Percentiles rank a stretch among this genome's conserved stretches.
phyloP scores from a whole-genome alignment of 352 stramenopile species.

The Phytophthora citricola region DNA sequence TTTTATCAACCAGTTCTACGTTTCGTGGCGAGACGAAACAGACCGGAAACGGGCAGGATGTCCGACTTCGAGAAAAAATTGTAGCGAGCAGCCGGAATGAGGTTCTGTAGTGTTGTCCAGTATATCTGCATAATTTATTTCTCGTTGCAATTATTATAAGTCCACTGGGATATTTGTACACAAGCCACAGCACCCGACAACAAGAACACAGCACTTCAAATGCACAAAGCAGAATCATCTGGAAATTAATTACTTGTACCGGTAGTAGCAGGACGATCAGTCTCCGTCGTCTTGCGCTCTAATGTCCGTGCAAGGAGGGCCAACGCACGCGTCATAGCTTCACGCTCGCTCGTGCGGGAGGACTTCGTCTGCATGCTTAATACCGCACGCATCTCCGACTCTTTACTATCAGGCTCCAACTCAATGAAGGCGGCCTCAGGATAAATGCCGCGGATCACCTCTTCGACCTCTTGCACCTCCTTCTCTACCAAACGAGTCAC shows the following conservation, averaged over 20 bases:
- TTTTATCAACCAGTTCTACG: slow-evolving; percentile 1
- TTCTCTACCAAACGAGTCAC: slow-evolving; percentile 96
- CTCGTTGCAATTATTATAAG: no score
- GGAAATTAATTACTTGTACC: slow-evolving; percentile 32
- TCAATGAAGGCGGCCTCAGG: slow-evolving; percentile 97
- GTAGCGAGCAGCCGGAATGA: no score
- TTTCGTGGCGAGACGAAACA: slow-evolving; percentile 9
- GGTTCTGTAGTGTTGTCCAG: not conserved
- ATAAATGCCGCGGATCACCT: slow-evolving; percentile 92
- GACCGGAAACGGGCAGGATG: slow-evolving; percentile 2
- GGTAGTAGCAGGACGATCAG: slow-evolving; percentile 23
- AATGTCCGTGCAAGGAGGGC: slow-evolving; percentile 80
- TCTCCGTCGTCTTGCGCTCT: slow-evolving; percentile 51
- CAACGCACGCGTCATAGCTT: slow-evolving; percentile 82
- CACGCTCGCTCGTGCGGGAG: slow-evolving; percentile 82
- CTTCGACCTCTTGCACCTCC: slow-evolving; percentile 96
- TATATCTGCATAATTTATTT: not conserved
- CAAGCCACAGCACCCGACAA: no score
- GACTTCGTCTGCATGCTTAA: slow-evolving; percentile 85
- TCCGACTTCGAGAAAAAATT: slow-evolving; percentile 10
- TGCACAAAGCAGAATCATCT: not conserved
- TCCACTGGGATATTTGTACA: no score
- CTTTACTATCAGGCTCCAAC: slow-evolving; percentile 95
- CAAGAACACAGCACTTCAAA: no score
- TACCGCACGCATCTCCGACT: slow-evolving; percentile 88